These are phyloP conservation scores for Mycena maculata DNA, from an alignment of 768 basidiomycete species.

Conservation along the genomic window DNA sequence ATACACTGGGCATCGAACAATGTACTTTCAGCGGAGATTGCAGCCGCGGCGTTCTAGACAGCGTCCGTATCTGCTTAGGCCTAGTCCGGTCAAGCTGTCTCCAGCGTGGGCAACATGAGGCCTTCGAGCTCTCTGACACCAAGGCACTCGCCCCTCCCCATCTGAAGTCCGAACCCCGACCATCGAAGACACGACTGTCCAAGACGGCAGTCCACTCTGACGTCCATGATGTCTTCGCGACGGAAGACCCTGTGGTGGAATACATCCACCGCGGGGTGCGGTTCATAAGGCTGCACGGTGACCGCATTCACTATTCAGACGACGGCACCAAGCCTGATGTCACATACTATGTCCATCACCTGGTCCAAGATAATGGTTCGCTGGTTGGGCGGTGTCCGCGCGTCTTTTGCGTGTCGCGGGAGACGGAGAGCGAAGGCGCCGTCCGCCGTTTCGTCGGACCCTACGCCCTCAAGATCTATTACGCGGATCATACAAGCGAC, in stretches of 20 bases:
- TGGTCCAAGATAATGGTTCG: conserved; percentile 12
- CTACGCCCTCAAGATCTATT: conserved; percentile 7
- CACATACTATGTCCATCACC: conserved; percentile 17
- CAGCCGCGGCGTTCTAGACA: conserved; percentile 21
- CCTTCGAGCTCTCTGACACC: not conserved
- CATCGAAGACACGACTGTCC: too few species aligned
- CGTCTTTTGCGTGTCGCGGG: conserved; percentile 18
- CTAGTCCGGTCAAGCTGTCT: conserved; percentile 7
- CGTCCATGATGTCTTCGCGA: not conserved
- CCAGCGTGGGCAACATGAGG: conserved; percentile 23
- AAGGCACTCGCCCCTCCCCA: conserved; percentile 13
- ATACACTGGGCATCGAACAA: conserved; percentile 16
- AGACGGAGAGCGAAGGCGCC: not conserved
- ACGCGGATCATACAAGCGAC: not conserved
- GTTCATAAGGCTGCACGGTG: conserved; percentile 4
- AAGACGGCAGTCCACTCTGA: too few species aligned
- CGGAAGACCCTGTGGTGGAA: conserved; percentile 12
- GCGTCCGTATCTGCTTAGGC: conserved; percentile 8
- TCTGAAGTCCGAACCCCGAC: not conserved
- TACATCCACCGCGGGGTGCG: conserved; percentile 15
- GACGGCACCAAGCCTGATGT: conserved; percentile 5
- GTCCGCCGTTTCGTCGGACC: conserved; percentile 1
- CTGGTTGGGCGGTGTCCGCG: conserved; percentile 15
- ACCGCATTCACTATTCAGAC: conserved; percentile 3
- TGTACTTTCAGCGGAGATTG: conserved; percentile 4